Base-by-base conservation (phyloP, 257 asterid species). In the Rubia yunnanensis region DNA sequence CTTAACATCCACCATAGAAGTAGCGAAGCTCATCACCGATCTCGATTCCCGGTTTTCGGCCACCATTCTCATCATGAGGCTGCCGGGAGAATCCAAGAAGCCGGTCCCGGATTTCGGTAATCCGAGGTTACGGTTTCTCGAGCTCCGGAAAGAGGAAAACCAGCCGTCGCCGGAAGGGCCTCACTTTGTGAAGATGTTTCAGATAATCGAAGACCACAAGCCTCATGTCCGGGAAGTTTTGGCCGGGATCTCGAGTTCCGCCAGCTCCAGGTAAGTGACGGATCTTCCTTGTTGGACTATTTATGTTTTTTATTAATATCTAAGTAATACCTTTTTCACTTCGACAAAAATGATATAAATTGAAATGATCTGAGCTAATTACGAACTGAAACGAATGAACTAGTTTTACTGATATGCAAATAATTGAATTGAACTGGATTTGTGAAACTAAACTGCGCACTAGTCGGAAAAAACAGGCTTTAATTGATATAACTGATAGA, bases 11-110 rank as follows among this genome's bases (percentile, higher is more conserved):
- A 65, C 84, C 71, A 77, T 87, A 0, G 85, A 81, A 67, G 23
- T 78, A 11, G 85, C 90, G 70, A 81, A 85, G 79, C 85, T 76
- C 74, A 81, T 88, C 60, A 82, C 78, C 28, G 61, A 57, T 44
- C 66, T 77, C 48, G 77, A 88, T 62, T 13, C 14, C 11, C 76
- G 77, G 55, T 73, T 83, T 56, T 74, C 86, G 24, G 46, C 80
- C 74, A 80, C 84, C 60, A 63, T 85, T 2, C 78, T 88, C 74
- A 65, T 76, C 68, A 69, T 79, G 66, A 78, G 70, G 70, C 48
- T 61, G 13, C 78, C 80, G 31, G 48, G 28, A 4, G 85, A 83
- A 44, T 3, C 50, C 52, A 67, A 50, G 66, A 79, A 60, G 22
- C 64, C 27, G 48, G 1, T 34, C 69, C 71, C 66, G 71, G 54